A percentile compares a stretch with the other conserved stretches of the same genome.
These are phyloP conservation scores for Acanthamoeba castellanii DNA, from an alignment of 208 protist genomes.

Conservation along the genomic window DNA sequence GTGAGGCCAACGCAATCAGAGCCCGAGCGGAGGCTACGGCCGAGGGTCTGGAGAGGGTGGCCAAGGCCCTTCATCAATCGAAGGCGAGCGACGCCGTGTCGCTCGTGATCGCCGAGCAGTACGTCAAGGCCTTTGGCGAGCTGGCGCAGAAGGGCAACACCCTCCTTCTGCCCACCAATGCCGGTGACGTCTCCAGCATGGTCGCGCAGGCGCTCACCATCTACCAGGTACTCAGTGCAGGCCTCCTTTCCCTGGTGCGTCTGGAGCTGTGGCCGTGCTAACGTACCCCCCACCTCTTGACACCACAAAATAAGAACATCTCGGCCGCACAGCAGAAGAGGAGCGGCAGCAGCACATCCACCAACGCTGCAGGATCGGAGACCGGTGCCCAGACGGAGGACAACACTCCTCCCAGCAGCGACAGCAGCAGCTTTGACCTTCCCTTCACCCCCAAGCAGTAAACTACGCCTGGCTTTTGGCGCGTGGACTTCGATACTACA, in stretches of 20 bases:
- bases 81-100: slow-evolving; percentile 76
- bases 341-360: background rate
- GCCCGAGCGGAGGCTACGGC: slow-evolving; percentile 77
- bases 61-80: background rate
- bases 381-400: too few relatives aligned
- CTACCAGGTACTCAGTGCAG: slow-evolving; percentile 67
- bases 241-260: background rate
- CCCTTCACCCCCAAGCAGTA: too few relatives aligned
- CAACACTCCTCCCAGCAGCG: too few relatives aligned
- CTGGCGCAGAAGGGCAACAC: slow-evolving; percentile 93
- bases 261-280: background rate
- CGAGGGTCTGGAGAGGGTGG: slow-evolving; percentile 41
- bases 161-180: slow-evolving; percentile 95
- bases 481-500: too few relatives aligned
- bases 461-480: too few relatives aligned
- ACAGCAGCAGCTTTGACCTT: too few relatives aligned
- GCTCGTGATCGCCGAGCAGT: slow-evolving; percentile 82
- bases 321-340: background rate
- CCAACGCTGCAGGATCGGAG: background rate
- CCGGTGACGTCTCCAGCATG: slow-evolving; percentile 93
- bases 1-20: slow-evolving; percentile 82
- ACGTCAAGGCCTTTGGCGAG: slow-evolving; percentile 82
- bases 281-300: background rate
- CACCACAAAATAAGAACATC: background rate
- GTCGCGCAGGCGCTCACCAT: slow-evolving; percentile 94